Percentiles rank a stretch among this genome's conserved stretches.
These are phyloP conservation scores for Fraxinus angustifolia DNA, from an alignment of 305 asterid species.

Conservation along the genomic window DNA sequence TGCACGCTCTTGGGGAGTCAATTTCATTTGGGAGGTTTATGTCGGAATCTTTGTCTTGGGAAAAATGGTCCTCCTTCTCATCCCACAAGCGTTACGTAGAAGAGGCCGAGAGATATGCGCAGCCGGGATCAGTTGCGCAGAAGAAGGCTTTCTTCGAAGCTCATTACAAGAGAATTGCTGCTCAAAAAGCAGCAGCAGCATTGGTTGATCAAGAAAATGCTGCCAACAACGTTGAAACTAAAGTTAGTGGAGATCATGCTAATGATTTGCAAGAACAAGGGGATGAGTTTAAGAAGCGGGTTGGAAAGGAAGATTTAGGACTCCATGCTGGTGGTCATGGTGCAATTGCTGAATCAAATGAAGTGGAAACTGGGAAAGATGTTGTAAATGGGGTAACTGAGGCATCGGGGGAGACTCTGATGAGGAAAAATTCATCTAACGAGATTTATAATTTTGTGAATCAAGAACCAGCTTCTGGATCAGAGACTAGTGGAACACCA, in stretches of 20 bases:
- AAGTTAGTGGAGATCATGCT: not conserved
- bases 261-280: constrained; percentile 4
- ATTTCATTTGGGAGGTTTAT: constrained; percentile 77
- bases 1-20: constrained; percentile 75
- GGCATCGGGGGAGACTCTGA: constrained; percentile 17
- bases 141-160: constrained; percentile 97
- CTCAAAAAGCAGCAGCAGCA: constrained; percentile 56
- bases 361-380: constrained; percentile 12
- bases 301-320: not conserved
- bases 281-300: constrained; percentile 18
- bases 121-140: constrained; percentile 89
- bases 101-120: constrained; percentile 81
- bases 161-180: constrained; percentile 86
- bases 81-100: constrained; percentile 75
- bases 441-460: constrained; percentile 19
- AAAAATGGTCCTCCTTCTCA: constrained; percentile 79
- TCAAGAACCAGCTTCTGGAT: constrained; percentile 37
- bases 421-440: constrained; percentile 13
- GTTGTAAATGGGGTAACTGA: constrained; percentile 15
- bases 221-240: constrained; percentile 23
- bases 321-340: not conserved
- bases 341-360: not conserved
- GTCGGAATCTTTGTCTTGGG: constrained; percentile 77
- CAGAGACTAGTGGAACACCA: constrained; percentile 47
- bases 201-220: constrained; percentile 56